Base-by-base conservation (phyloP, 495 filamentous ascomycete genomes). In the Penicillium pancosmium region DNA sequence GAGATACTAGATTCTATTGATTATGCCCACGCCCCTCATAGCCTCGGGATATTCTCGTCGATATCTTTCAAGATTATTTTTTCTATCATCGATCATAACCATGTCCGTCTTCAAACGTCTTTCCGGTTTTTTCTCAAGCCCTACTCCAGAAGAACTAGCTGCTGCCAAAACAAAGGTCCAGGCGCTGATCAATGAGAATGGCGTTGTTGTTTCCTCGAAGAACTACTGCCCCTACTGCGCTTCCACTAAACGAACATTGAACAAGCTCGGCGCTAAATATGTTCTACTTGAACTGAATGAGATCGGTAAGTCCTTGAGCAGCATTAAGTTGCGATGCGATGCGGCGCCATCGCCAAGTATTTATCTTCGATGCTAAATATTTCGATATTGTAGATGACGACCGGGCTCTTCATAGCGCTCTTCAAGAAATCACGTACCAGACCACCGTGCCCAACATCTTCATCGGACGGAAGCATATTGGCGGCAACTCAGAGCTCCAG, bases 401-500 rank as follows among this genome's bases (percentile, higher is more conserved):
- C 38, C 57, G 73, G 47, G 91, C 78, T 12, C 81, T 95, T 66
- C 91, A 95, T 75, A 74, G 77, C 51, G 90, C 91, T 7, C 84
- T 95, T 49, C 65, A 73, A 34, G 83, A 91, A 63, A 81, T 94
- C 54, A 88, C 84, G 21, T 74, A 80, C 61, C 91, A 95, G 79
- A 70, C 80, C 55, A 89, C 86, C 53, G 91, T 95, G 2, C 91
- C 91, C 38, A 93, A 92, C 73, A 87, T 93, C 74, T 95, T 86
- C 77, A 93, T 95, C 77, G 72, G 69, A 57, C 69, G 88, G 75
- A 72, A 89, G 70, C 91, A 93, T 73, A 91, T 95, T 73, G 91
- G 91, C 36, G 91, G 91, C 50, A 93, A 94, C 79, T 92, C 88
- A 3, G 91, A 94, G 64, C 73, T 95, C 51, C 88, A 93, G 69